Conservation (phyloP, 73 alveolate genomes). For the Diophrys appendiculata region DNA sequence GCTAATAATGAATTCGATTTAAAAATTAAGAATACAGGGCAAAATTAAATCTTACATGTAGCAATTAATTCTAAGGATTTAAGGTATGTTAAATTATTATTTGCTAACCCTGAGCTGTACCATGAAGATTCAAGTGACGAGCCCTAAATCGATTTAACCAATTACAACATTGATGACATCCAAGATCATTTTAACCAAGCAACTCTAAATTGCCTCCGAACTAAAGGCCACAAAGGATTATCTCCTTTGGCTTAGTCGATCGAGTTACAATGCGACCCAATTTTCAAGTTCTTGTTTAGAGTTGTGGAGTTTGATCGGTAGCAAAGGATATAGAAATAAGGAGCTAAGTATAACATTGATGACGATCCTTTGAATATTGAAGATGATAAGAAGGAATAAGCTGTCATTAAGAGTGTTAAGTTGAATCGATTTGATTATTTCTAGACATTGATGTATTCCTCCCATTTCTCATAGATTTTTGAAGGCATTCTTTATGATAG, state of each 20-base stretch:
- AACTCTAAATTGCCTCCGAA: conserved; percentile 4
- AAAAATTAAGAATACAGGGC: conserved; percentile 19
- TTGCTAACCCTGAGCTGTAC: conserved; percentile 1
- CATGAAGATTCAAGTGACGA: too few relatives aligned
- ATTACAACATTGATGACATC: conserved; percentile 25
- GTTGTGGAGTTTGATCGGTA: not conserved
- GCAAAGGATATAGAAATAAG: not conserved
- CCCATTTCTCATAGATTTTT: too few relatives aligned
- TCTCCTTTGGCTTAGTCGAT: conserved; percentile 30
- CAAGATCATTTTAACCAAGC: conserved; percentile 7
- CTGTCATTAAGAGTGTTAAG: too few relatives aligned
- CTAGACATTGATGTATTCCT: too few relatives aligned
- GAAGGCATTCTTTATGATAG: conserved; percentile 36
- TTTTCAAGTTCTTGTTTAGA: conserved; percentile 26
- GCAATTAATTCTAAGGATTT: conserved; percentile 21
- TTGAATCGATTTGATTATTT: too few relatives aligned
- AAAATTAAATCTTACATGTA: conserved; percentile 37
- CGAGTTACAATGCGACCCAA: conserved; percentile 27
- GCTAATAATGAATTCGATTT: conserved; percentile 19
- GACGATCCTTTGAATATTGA: too few relatives aligned
- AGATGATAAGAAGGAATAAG: too few relatives aligned
- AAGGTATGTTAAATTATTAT: conserved; percentile 17
- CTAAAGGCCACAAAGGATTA: conserved; percentile 21
- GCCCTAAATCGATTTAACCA: not conserved
- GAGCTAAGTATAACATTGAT: too few relatives aligned